These are phyloP conservation scores for Mycena floridula DNA, from an alignment of 768 basidiomycete genomes.

Conservation along the genomic window DNA sequence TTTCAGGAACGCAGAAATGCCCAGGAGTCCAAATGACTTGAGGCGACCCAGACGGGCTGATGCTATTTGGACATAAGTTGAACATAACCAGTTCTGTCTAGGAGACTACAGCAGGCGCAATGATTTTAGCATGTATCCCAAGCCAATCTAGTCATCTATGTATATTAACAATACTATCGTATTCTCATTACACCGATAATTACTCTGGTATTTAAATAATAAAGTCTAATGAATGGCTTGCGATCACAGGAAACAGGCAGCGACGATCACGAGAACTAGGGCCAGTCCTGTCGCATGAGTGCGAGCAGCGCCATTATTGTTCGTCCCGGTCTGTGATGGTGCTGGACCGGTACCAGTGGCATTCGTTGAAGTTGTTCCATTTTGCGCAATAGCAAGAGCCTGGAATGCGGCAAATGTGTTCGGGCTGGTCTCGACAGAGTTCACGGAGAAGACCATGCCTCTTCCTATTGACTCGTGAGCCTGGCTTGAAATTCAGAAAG, in stretches of 20 bases:
- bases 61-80: no score
- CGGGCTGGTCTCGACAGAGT: slow-evolving; percentile 41
- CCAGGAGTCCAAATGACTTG: no score
- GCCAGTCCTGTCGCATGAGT: background rate
- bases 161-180: no score
- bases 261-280: background rate
- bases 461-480: slow-evolving; percentile 9
- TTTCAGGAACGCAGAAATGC: no score
- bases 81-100: no score
- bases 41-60: no score
- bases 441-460: slow-evolving; percentile 66
- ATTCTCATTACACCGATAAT: no score
- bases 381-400: slow-evolving; percentile 20
- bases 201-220: no score
- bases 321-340: background rate
- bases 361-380: slow-evolving; percentile 8
- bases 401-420: slow-evolving; percentile 50
- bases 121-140: no score
- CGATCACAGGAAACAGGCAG: background rate
- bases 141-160: no score
- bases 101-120: no score
- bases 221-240: background rate
- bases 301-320: background rate
- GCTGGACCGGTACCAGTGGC: slow-evolving; percentile 1
- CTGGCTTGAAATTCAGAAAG: background rate